Base-by-base conservation (phyloP, 805 yeast genomes). In the Hermanozyma aechmeae region DNA sequence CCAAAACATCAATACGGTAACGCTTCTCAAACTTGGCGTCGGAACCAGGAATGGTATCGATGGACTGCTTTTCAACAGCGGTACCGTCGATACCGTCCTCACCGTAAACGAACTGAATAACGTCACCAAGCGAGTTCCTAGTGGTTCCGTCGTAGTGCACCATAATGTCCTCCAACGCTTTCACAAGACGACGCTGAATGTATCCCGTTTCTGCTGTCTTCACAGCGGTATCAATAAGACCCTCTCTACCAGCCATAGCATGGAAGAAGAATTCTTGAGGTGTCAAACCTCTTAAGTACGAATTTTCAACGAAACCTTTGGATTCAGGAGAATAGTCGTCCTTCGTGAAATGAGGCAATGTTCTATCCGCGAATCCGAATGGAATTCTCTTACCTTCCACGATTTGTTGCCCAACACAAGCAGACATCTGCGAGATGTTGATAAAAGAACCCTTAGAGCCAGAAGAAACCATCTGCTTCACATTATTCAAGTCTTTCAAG, bases 231-330 rank as follows among this genome's bases (percentile, higher is more conserved):
- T 92, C 99, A 55, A 92, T 93, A 53, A 92, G 70, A 70, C 99
- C 99, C 66, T 92, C 99, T 73, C 99, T 85, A 68, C 99, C 99
- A 51, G 98, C 97, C 96, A 92, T 92, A 30, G 97, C 96, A 56
- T 92, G 99, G 79, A 92, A 92, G 56, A 92, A 87, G 58, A 92
- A 92, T 58, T 92, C 99, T 58, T 92, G 97, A 19, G 99, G 98
- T 5, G 98, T 87, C 49, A 92, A 70, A 22, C 99, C 99, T 67
- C 97, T 78, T 52, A 89, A 69, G 52, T 92, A 92, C 10, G 98
- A 92, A 54, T 92, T 92, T 58, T 93, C 96, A 36, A 92, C 95
- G 48, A 92, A 92, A 45, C 99, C 99, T 55, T 86, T 86, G 3
- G 97, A 89, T 58, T 92, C 98, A 14, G 98, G 97, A 28, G 96